phyloP scores from a whole-genome alignment of 352 stramenopile species.

The Blastocystis sp. region DNA sequence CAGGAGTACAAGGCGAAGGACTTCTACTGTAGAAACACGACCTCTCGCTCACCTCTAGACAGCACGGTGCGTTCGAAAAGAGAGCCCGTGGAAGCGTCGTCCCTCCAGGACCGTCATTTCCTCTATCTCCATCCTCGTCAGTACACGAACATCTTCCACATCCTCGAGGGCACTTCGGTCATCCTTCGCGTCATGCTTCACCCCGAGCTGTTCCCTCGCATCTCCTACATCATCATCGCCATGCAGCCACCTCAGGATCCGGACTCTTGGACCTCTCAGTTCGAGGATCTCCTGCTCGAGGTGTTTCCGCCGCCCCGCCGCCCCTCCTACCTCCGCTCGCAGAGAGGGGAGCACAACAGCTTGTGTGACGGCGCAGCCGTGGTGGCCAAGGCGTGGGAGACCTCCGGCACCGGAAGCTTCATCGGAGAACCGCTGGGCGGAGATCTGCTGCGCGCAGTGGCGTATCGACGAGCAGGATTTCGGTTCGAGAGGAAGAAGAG shows the following conservation, averaged over 20 bases:
- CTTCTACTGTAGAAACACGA: neutral
- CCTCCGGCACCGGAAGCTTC: neutral
- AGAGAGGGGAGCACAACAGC: neutral
- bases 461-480: neutral
- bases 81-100: neutral
- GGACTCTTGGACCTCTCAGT: neutral
- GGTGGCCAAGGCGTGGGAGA: neutral
- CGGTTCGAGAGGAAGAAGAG: neutral
- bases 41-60: neutral
- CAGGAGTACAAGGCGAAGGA: neutral
- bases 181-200: neutral
- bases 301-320: neutral
- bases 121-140: neutral
- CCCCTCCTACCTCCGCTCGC: neutral
- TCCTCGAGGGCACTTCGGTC: neutral
- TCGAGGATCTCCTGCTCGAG: neutral
- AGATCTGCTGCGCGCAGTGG: conserved; percentile 7
- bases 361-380: neutral
- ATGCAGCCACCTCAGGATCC: neutral
- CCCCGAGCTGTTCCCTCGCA: conserved; percentile 1
- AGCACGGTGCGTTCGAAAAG: neutral
- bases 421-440: neutral
- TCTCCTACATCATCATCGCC: neutral
- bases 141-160: neutral
- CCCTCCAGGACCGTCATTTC: neutral